Percentiles rank a stretch among this genome's conserved stretches.
phyloP scores from a whole-genome alignment of 208 protist species.

The Phytomonas francai region DNA sequence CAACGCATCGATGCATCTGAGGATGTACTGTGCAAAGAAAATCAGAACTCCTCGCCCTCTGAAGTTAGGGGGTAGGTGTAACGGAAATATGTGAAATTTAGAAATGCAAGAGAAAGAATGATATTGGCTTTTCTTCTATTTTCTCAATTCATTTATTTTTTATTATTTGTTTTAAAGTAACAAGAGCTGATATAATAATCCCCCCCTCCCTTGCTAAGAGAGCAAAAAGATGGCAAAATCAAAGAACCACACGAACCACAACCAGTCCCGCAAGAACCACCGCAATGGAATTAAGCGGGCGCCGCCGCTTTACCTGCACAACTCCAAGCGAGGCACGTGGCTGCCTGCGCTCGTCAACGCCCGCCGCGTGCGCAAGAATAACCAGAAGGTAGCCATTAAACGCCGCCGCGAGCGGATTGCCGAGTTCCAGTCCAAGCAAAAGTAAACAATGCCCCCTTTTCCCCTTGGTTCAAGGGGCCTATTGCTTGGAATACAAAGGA shows the following conservation, averaged over 20 bases:
- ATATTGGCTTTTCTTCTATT: background rate
- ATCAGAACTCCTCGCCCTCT: too few relatives aligned
- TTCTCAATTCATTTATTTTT: background rate
- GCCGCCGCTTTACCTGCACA: constrained; percentile 61
- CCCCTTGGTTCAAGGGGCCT: background rate
- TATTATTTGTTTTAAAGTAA: background rate
- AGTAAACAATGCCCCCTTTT: background rate
- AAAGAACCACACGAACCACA: constrained; percentile 93
- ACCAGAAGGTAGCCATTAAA: constrained; percentile 80
- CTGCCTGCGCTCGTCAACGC: constrained; percentile 73
- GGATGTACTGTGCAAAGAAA: too few relatives aligned
- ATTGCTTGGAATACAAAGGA: background rate
- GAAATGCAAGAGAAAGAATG: background rate
- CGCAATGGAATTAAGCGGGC: constrained; percentile 86
- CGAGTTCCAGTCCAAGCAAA: constrained; percentile 35
- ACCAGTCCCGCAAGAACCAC: constrained; percentile 90
- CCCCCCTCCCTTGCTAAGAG: constrained; percentile 10
- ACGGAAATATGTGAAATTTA: background rate
- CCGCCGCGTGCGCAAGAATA: constrained; percentile 82
- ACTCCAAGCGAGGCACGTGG: constrained; percentile 77
- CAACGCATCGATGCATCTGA: background rate
- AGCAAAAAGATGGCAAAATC: constrained; percentile 82
- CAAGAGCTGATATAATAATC: constrained; percentile 7
- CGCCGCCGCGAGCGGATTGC: constrained; percentile 67
- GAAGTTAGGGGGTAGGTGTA: background rate